Evolutionary conservation across 2,329 filamentous ascomycete species (phyloP).

Genomic region (Fusarium neocosmosporiellum): DNA sequence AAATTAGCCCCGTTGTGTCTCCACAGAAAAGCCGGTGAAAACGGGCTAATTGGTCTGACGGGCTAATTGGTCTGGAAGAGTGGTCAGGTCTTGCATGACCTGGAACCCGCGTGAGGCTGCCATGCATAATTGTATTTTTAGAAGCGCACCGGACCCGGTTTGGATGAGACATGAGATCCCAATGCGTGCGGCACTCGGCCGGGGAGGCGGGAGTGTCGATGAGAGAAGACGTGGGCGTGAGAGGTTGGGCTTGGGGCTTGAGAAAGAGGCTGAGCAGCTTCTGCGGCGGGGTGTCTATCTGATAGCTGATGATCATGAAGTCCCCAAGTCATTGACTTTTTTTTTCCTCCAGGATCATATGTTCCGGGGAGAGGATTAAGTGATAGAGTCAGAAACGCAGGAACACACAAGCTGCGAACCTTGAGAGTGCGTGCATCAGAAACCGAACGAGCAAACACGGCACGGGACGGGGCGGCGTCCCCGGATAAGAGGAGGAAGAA

Average conservation of each 20-base stretch:
- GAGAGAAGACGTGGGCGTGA: background rate
- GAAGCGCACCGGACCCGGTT: conserved; percentile 13
- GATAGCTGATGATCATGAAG: conserved; percentile 2
- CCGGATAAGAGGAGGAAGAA: background rate
- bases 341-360: background rate
- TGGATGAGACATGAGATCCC: conserved; percentile 9
- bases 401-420: conserved; percentile 2
- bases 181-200: conserved; percentile 3
- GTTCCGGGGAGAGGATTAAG: background rate
- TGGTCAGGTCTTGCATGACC: conserved; percentile 34
- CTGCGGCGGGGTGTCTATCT: background rate
- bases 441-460: background rate
- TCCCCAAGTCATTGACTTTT: background rate
- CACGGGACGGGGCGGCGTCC: background rate
- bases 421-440: background rate
- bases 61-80: conserved; percentile 35
- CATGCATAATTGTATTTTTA: conserved; percentile 42
- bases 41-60: conserved; percentile 38
- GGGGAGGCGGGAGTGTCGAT: background rate
- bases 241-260: background rate
- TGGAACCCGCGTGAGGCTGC: conserved; percentile 32
- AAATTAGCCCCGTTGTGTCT: conserved; percentile 40
- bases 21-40: conserved; percentile 20
- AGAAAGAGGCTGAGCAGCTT: background rate
- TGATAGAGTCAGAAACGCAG: conserved; percentile 1